Percentiles rank a stretch among this genome's conserved stretches.
Conservation (phyloP, 352 stramenopile genomes). For the Pythium guiyangense region DNA sequence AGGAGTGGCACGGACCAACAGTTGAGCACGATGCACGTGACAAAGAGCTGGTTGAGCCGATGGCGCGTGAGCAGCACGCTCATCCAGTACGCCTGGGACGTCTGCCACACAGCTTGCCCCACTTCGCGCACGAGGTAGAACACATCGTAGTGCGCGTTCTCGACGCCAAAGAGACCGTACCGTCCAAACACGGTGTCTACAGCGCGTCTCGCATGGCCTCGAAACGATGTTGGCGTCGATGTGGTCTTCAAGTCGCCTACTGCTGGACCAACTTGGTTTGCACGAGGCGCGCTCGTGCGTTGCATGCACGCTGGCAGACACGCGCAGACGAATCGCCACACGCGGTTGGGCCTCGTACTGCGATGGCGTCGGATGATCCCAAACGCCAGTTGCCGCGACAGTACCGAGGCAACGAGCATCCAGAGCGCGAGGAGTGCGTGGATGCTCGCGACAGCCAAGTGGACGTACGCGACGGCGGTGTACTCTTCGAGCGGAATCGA, state of each 20-base stretch:
- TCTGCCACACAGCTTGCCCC: slow-evolving; percentile 19
- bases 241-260: neutral
- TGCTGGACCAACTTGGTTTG: neutral
- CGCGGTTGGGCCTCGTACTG: neutral
- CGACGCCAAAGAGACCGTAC: slow-evolving; percentile 15
- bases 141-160: slow-evolving; percentile 17
- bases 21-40: slow-evolving; percentile 17
- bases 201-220: neutral
- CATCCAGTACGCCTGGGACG: slow-evolving; percentile 23
- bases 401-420: neutral
- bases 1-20: slow-evolving; percentile 19
- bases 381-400: neutral
- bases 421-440: neutral
- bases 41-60: slow-evolving; percentile 12
- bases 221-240: neutral
- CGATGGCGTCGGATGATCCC: neutral
- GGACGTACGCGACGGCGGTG: neutral
- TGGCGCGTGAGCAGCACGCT: slow-evolving; percentile 8
- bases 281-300: neutral
- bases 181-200: slow-evolving; percentile 1
- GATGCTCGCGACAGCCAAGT: neutral
- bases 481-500: slow-evolving; percentile 2
- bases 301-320: neutral
- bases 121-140: slow-evolving; percentile 18
- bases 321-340: neutral